Evolutionary conservation across 2,329 filamentous ascomycete genomes (phyloP), one percentile per base, ranked within the genome.

Genomic region (Lomentospora prolificans): DNA sequence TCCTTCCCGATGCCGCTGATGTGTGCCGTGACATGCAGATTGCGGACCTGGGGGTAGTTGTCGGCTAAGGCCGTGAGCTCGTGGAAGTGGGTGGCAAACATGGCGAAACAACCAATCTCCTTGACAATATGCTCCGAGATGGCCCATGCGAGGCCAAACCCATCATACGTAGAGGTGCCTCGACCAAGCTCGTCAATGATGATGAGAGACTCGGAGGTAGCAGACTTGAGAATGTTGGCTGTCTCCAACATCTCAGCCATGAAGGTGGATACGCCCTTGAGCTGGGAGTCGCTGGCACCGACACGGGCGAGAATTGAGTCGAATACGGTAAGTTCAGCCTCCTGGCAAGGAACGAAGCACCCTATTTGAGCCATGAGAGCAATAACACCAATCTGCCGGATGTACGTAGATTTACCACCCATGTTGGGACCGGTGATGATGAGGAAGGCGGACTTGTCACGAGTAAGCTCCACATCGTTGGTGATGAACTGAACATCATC

Each of bases 191-290:
- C 94, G 69, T 99, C 95, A 63, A 99, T 96, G 70, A 99, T 97
- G 72, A 99, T 97, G 55, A 99, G 80, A 3, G 90, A 96, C 67
- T 99, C 94, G 30, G 87, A 84, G 0, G 94, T 99, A 2, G 94
- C 94, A 0, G 90, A 95, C 73, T 97, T 97, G 66, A 99, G 84
- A 61, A 99, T 99, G 68, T 97, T 97, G 62, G 94, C 90, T 1
- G 94, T 99, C 69, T 99, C 94, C 22, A 99, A 81, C 94, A 99
- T 99, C 73, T 99, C 94, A 1, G 94, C 94, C 95, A 99, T 99
- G 70, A 99, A 99, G 0, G 94, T 99, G 3, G 90, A 96, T 2
- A 99, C 94, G 33, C 94, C 94, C 72, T 97, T 97, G 60, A 99
- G 85, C 70, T 97, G 94, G 5, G 89, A 95, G 71, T 99, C 95